Percentiles rank a stretch among this genome's conserved stretches.
Evolutionary conservation across 1,139 yeast genomes (phyloP).

Genomic region (Eremothecium cymbalariae): DNA sequence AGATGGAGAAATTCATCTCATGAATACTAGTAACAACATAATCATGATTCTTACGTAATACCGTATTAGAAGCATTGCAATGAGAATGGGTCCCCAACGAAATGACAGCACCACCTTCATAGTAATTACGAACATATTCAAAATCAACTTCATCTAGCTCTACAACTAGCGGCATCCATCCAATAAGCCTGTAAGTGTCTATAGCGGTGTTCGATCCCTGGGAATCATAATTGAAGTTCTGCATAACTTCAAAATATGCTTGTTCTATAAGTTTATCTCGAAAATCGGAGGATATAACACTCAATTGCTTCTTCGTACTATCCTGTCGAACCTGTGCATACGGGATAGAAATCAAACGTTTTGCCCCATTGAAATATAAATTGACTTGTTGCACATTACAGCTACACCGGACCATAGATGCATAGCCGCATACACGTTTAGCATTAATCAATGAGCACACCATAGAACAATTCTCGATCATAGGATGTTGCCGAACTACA

Average conservation of each 20-base stretch:
- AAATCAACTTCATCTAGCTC: slow-evolving; percentile 25
- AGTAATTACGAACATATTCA: slow-evolving; percentile 34
- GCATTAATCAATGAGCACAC: slow-evolving; percentile 52
- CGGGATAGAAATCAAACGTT: slow-evolving; percentile 35
- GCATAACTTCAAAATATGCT: slow-evolving; percentile 59
- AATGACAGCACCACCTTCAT: slow-evolving; percentile 35
- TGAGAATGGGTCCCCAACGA: slow-evolving; percentile 64
- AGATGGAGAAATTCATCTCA: slow-evolving; percentile 33
- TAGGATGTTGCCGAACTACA: slow-evolving; percentile 39
- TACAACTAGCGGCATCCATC: slow-evolving; percentile 68
- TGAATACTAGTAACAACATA: slow-evolving; percentile 45
- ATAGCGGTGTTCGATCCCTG: slow-evolving; percentile 72
- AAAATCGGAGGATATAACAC: slow-evolving; percentile 22
- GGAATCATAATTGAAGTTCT: slow-evolving; percentile 49
- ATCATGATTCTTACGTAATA: slow-evolving; percentile 58
- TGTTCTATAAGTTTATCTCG: slow-evolving; percentile 57
- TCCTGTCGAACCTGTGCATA: slow-evolving; percentile 17
- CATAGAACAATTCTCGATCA: slow-evolving; percentile 68
- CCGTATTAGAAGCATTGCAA: slow-evolving; percentile 35
- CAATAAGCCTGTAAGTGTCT: slow-evolving; percentile 60
- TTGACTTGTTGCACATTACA: slow-evolving; percentile 26
- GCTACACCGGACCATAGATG: slow-evolving; percentile 31
- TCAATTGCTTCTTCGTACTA: slow-evolving; percentile 15
- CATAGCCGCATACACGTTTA: slow-evolving; percentile 4
- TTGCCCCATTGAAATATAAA: slow-evolving; percentile 52